Base-by-base conservation (phyloP, 1,284 basidiomycete species). In the Kalmanozyma brasiliensis region DNA sequence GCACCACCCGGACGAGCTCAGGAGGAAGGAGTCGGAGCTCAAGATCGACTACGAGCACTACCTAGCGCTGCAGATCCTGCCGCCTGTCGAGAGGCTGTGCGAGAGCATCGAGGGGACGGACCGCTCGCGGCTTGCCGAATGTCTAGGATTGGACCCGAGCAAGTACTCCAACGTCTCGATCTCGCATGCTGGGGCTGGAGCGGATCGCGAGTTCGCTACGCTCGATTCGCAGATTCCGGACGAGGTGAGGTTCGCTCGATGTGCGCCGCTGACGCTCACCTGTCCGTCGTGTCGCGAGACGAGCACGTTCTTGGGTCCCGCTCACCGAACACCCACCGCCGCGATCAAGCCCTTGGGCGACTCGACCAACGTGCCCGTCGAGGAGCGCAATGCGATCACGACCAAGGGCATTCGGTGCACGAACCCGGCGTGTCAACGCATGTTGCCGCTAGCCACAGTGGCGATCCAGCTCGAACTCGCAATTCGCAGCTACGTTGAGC, bases 51-150 rank as follows among this genome's bases (percentile, higher is more conserved):
- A 90, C 82, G 92, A 96, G 75, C 89, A 92, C 82, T 99, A 98
- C 83, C 85, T 99, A 20, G 88, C 91, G 10, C 87, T 92, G 19
- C 96, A 98, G 83, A 88, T 99, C 36, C 85, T 99, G 11, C 95
- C 95, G 4, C 94, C 96, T 0, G 89, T 98, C 47, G 92, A 98
- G 79, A 89, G 96, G 78, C 84, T 98, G 57, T 98, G 95, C 80
- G 96, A 97, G 55, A 90, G 91, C 7, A 98, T 99, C 56, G 93
- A 97, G 77, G 95, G 95, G 8, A 98, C 94, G 0, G 95, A 98
- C 77, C 87, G 92, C 30, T 85, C 92, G 9, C 87, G 95, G 26
- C 84, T 98, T 14, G 96, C 96, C 1, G 93, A 97, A 84, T 98
- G 94, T 80, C 87, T 99, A 8, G 95, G 94, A 11, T 86, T 99